Evolutionary conservation across 2,329 filamentous ascomycete species (phyloP).

Genomic region (Fusarium sp.): DNA sequence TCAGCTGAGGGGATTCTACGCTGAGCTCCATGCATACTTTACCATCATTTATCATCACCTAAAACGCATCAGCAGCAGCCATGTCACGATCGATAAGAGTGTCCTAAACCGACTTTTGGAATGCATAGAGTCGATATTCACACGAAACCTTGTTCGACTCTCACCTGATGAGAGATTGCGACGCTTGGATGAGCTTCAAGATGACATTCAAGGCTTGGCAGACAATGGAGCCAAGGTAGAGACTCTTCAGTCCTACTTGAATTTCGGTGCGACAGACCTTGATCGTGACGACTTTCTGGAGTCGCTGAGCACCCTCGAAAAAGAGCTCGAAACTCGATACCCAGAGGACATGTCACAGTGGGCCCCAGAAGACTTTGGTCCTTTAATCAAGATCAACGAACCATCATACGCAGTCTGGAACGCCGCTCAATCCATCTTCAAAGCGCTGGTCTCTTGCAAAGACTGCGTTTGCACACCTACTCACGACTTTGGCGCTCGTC

Average conservation of each 20-base stretch:
- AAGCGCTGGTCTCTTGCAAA: neutral
- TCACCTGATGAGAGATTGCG: neutral
- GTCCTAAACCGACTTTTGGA: neutral
- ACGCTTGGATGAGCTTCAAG: neutral
- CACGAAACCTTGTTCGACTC: neutral
- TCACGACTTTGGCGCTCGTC: constrained; percentile 5
- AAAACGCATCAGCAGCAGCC: neutral
- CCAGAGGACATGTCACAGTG: constrained; percentile 8
- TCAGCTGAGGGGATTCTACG: neutral
- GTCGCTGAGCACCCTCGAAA: neutral
- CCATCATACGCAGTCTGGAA: constrained; percentile 8
- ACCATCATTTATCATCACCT: constrained; percentile 1
- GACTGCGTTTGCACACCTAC: constrained; percentile 2
- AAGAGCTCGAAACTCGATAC: neutral
- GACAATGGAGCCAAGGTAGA: neutral
- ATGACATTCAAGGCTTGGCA: neutral
- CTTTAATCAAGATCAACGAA: constrained; percentile 1
- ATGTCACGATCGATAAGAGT: neutral
- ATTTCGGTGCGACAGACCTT: neutral
- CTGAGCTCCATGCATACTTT: constrained; percentile 1
- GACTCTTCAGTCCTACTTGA: neutral
- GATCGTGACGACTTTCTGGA: neutral
- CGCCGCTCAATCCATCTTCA: constrained; percentile 17
- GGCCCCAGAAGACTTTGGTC: neutral
- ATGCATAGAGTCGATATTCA: neutral